phyloP scores from a whole-genome alignment of 257 asterid genomes.

The Jacaranda copaia region DNA sequence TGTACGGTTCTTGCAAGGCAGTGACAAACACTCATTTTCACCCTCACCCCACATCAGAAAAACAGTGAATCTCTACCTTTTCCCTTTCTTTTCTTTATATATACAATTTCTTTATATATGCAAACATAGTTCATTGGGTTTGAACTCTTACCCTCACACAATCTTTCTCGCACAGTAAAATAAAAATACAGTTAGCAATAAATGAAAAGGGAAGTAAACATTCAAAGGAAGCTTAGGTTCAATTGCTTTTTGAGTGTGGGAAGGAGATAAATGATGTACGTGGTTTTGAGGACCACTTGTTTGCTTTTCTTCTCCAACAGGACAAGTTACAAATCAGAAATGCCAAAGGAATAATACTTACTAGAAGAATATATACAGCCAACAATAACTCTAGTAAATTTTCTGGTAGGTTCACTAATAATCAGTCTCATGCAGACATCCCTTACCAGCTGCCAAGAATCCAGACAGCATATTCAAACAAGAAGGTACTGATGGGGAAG shows the following conservation, averaged over 20 bases:
- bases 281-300: slow-evolving; percentile 31
- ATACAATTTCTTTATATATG: no score
- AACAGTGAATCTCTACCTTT: no score
- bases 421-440: slow-evolving; percentile 31
- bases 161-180: not conserved
- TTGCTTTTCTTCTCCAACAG: slow-evolving; percentile 26
- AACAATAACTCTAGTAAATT: not conserved
- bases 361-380: not conserved
- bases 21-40: no score
- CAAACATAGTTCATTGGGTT: no score
- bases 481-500: no score
- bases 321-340: not conserved
- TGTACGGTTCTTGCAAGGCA: not conserved
- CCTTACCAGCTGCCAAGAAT: slow-evolving; percentile 43
- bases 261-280: not conserved
- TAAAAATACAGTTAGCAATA: no score
- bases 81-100: no score
- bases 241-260: not conserved
- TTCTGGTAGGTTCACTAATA: slow-evolving; percentile 23
- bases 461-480: slow-evolving; percentile 47
- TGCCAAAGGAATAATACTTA: slow-evolving; percentile 11
- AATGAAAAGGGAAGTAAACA: not conserved
- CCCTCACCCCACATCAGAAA: no score
- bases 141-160: no score
- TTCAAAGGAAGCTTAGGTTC: not conserved